These are phyloP conservation scores for Aspergillus campestris DNA, from an alignment of 495 filamentous ascomycete species.

Conservation along the genomic window DNA sequence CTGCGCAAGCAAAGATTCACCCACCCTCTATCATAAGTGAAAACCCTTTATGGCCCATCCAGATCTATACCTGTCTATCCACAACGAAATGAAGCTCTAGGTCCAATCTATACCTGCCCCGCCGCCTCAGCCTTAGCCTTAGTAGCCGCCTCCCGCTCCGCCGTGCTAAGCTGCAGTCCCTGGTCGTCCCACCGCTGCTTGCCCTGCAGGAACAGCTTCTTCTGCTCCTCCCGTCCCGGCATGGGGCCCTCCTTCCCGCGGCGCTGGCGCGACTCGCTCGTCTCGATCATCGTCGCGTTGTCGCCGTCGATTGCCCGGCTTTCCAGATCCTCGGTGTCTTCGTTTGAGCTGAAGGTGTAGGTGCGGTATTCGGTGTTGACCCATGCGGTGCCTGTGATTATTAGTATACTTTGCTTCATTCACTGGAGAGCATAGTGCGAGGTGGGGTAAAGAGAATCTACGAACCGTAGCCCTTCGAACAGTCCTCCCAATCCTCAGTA, in stretches of 20 bases:
- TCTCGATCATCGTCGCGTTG: conserved; percentile 54
- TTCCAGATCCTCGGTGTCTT: conserved; percentile 30
- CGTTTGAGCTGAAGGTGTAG: conserved; percentile 54
- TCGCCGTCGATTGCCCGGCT: conserved; percentile 38
- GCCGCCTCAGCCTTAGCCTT: conserved; percentile 30
- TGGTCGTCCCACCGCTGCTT: conserved; percentile 38
- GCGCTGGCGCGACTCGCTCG: conserved; percentile 49
- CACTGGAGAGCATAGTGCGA: neutral
- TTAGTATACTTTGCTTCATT: neutral
- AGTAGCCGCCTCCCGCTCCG: conserved; percentile 30
- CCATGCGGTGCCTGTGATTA: conserved; percentile 64
- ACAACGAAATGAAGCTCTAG: conserved; percentile 3
- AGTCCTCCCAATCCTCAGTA: conserved; percentile 72
- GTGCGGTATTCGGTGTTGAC: conserved; percentile 72
- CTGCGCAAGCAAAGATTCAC: neutral
- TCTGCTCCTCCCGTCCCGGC: conserved; percentile 30
- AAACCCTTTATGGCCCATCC: neutral
- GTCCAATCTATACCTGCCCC: conserved; percentile 17
- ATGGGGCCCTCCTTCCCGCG: conserved; percentile 39
- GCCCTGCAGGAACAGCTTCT: conserved; percentile 29
- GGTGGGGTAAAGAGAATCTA: neutral
- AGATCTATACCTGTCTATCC: conserved; percentile 1
- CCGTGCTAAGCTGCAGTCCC: conserved; percentile 33
- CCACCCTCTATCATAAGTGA: too few relatives aligned
- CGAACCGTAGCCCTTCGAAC: conserved; percentile 44